Base-by-base conservation (phyloP, 495 filamentous ascomycete genomes). In the Lichina pygmaea region DNA sequence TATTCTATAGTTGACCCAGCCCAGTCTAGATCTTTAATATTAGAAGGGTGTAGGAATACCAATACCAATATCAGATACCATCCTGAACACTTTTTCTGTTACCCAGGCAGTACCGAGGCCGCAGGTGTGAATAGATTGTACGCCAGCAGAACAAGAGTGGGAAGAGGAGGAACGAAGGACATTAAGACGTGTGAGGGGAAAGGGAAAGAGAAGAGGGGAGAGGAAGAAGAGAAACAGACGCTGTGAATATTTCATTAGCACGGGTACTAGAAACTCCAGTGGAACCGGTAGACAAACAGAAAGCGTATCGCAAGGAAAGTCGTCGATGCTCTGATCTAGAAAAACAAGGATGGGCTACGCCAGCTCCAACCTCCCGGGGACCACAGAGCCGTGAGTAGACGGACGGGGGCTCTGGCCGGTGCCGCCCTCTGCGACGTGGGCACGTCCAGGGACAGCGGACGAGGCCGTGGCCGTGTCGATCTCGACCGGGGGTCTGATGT, bases 401-500 rank as follows among this genome's bases (percentile, higher is more conserved):
- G 24, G 24, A 24, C 24, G 24, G 4, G 24, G 24, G 24, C 11
- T 11, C 12, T 1, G 15, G 42, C 12, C 42, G 15, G 30, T 33
- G 12, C 42, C 6, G 1, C 42, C 16, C 6, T 16, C 10, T 33
- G 16, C 11, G 15, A 12, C 15, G 42, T 17, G 6, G 10, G 11
- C 11, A 37, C 6, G 11, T 6, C 8, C 34, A 38, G 44, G 10
- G 30, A 3, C 10, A 3, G 34, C 11, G 8, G 33, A 7, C 7
- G 13, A 7, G 9, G 17, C 30, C 6, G 2, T 46, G 32, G 6
- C 31, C 0, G 8, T 7, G 34, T 12, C 31, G 32, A 48, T n/a
- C 43, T 48, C 46, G 10, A 48, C 46, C 0, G 46, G 43, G 32
- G 7, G 17, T 42, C 8, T 15, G 13, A 48, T 48, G 34, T 48